Base-by-base conservation (phyloP, 768 basidiomycete species). In the Pulveroboletus sp. region DNA sequence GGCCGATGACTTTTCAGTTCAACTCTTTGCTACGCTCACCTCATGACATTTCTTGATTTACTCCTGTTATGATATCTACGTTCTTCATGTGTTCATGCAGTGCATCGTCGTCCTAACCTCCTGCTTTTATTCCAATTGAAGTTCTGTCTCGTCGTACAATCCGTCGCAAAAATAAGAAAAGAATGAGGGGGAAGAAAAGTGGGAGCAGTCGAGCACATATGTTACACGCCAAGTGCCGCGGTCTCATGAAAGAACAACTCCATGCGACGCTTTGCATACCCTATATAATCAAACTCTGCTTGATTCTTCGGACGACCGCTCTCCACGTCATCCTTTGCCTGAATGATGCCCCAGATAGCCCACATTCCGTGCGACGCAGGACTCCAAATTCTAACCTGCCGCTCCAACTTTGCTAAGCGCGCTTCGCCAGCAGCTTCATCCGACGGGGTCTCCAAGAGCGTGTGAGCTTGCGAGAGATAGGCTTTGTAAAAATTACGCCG, bases 301-400 rank as follows among this genome's bases (percentile, higher is more conserved):
- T 82, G 77, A 33, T 13, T 32, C 68, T 72, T 39, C 76, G 15
- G 14, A 14, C 38, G 77, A 36, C 75, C 72, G 15, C 69, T 76
- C 58, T 84, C 78, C 7, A 91, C 55, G 57, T 84, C 80, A 57
- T 91, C 89, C 55, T 80, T 80, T 6, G 90, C 92, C 68, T 95
- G 93, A 5, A 98, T 82, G 55, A 98, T 76, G 8, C 89, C 93
- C 96, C 96, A 99, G 39, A 97, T 71, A 7, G 89, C 83, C 93
- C 95, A 98, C 79, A 87, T 84, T 11, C 80, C 93, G 59, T 93
- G 91, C 18, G 87, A 87, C 5, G 90, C 85, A 10, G 94, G 88
- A 58, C 88, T 86, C 96, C 96, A 99, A 9, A 82, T 73, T 39
- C 71, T 76, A 33, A 98, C 90, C 65, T 94, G 88, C 30, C 74